Base-by-base conservation (phyloP, 306 rosid genomes). In the Begonia peltatifolia region DNA sequence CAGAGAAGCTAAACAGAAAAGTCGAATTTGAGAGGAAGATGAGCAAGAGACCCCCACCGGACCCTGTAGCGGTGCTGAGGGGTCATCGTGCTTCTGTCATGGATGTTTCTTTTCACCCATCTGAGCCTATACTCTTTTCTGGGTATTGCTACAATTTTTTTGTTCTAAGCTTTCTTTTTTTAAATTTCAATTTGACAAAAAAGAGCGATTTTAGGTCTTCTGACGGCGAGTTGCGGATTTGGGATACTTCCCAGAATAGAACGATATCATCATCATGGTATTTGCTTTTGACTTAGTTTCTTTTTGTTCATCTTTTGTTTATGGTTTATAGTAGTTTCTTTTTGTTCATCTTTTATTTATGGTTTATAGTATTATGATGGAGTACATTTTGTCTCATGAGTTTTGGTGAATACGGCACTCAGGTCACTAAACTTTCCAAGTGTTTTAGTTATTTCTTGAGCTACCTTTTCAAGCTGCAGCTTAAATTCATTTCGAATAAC, bases 71-170 rank as follows among this genome's bases (percentile, higher is more conserved):
- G 13, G 94, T 85, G 36, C 83, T 89, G 14, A 71, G 95, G 53
- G 90, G 97, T 17, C 97, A 85, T 61, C 95, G 90, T 2, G 87
- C 87, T 64, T 85, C 94, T 2, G 94, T 89, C 60, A 83, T 22
- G 14, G 97, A 85, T 69, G 58, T 75, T 47, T 72, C 64, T 50
- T 89, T 89, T 61, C 97, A 89, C 61, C 79, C 87, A 11, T 68
- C 57, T 6, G 66, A 72, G 8, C 78, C 82, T 17, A 46, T 89
- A 58, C 58, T 89, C 11, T 80, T 74, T 75, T 80, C 90, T 0
- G 79, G 87, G 97, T 89, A 76, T 42, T 30, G 11, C 36, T 12
- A 9, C 25, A 23, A 8, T 18, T 12, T 17, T 17, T 14, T 16
- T 30, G 17, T 14, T 6, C 30, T 54, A 4, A 25, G 35, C 2